A percentile compares a stretch with the other conserved stretches of the same genome.
phyloP scores from a whole-genome alignment of 2,329 filamentous ascomycete species.

The Gyromitra esculenta region DNA sequence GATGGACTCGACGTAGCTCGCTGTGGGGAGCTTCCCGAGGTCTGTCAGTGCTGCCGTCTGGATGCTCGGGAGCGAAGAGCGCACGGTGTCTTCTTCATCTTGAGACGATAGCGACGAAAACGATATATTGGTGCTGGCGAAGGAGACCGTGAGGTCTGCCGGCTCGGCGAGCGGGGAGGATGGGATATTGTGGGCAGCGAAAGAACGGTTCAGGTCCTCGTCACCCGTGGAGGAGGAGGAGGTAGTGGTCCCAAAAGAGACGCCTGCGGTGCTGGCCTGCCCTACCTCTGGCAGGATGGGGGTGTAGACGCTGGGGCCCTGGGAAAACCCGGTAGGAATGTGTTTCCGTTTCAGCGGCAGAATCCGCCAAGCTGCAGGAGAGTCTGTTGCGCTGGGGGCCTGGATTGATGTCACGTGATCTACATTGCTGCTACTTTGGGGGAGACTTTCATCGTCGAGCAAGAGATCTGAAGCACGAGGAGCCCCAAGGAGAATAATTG shows the following conservation, averaged over 20 bases:
- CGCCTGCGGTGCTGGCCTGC: conserved; percentile 59
- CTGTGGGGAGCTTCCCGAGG: conserved; percentile 75
- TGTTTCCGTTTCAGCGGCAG: conserved; percentile 65
- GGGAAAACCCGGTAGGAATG: conserved; percentile 67
- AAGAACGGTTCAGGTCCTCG: conserved; percentile 46
- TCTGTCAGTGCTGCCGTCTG: conserved; percentile 66
- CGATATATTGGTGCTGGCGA: conserved; percentile 27
- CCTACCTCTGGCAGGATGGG: conserved; percentile 58
- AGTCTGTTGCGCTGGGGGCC: conserved; percentile 40
- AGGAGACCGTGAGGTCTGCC: conserved; percentile 24
- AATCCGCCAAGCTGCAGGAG: conserved; percentile 64
- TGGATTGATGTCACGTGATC: conserved; percentile 46
- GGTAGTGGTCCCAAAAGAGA: conserved; percentile 58
- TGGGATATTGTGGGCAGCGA: conserved; percentile 45
- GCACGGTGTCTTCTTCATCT: conserved; percentile 31
- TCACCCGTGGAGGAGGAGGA: conserved; percentile 58
- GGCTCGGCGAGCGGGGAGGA: conserved; percentile 58
- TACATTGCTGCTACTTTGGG: conserved; percentile 26
- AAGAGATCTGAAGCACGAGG: conserved; percentile 41
- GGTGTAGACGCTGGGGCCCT: conserved; percentile 60
- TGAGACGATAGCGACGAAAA: conserved; percentile 40
- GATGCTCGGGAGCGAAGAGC: conserved; percentile 60
- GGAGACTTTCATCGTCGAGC: conserved; percentile 37
- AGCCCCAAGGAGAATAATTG: too few relatives aligned
- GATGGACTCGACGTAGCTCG: conserved; percentile 72